Percentiles rank a stretch among this genome's conserved stretches.
phyloP scores from a whole-genome alignment of 495 filamentous ascomycete species.

The Neurospora sp. region DNA sequence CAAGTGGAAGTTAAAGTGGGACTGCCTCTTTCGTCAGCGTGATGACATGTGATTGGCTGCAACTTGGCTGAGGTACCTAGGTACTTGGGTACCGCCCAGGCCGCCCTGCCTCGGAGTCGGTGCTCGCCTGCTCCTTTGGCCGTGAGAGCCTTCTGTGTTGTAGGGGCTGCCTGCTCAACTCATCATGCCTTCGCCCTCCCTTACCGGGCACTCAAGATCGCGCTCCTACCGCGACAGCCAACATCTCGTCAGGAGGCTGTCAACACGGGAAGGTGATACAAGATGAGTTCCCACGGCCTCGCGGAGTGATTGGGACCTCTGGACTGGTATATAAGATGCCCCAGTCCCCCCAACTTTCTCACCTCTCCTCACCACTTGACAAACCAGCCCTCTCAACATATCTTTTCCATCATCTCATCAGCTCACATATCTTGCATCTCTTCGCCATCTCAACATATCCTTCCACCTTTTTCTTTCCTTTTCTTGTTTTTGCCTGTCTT shows the following conservation, averaged over 20 bases:
- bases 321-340: background rate
- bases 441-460: background rate
- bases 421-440: background rate
- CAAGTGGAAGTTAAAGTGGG: background rate
- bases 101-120: background rate
- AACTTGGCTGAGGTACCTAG: background rate
- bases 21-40: background rate
- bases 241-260: background rate
- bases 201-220: background rate
- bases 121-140: background rate
- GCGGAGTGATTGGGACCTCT: background rate
- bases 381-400: background rate
- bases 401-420: background rate
- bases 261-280: background rate
- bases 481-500: background rate
- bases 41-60: background rate
- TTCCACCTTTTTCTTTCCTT: background rate
- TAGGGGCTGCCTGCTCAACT: background rate
- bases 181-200: background rate
- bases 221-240: background rate
- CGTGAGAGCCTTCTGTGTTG: background rate
- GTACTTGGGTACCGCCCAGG: background rate
- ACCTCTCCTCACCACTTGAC: background rate
- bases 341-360: background rate
- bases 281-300: background rate